Evolutionary conservation across 768 basidiomycete species (phyloP), one percentile per base, ranked within the genome.

Genomic region (Baorangia bicolor): DNA sequence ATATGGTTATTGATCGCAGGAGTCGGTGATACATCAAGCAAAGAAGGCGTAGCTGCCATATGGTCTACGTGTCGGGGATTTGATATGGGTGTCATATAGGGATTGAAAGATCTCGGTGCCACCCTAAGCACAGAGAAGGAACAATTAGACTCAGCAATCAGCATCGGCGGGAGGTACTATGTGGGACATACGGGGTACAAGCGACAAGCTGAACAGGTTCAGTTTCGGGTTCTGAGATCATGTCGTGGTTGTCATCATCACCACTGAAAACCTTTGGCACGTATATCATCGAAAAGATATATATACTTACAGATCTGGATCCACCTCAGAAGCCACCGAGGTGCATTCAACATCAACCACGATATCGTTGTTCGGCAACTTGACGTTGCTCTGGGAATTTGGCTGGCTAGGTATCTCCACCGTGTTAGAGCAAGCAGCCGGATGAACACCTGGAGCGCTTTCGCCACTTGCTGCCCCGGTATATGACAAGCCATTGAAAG

Each of bases 11-110:
- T 33, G 4, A n/a, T 34, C 35, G 37, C 33, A 25, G 47, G 43
- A n/a, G 47, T 61, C 4, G 59, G 66, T 16, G 64, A 52, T 2
- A 23, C 18, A 16, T 47, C 12, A 14, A 39, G 39, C 10, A 21
- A 40, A 43, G 41, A 51, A 21, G 45, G 40, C 11, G 40, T 21
- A 16, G 21, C 12, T 31, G 34, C 44, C 14, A 14, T 2, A 44
- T 51, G n/a, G 37, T 45, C 40, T 5, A 28, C 42, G 21, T 35
- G 49, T 35, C 66, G 61, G 20, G 67, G 56, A 42, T 69, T 66
- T n/a, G 64, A 67, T 25, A 67, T 1, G 0, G 66, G 66, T 20
- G 66, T 67, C 67, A 67, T 44, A 38, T 67, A 67, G 1, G 64
- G 67, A 45, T 67, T 69, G 7, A 58, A 53, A 27, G 47, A 37